phyloP scores from a whole-genome alignment of 176 grass and related monocot species.

The Bolboschoenus planiculmis region DNA sequence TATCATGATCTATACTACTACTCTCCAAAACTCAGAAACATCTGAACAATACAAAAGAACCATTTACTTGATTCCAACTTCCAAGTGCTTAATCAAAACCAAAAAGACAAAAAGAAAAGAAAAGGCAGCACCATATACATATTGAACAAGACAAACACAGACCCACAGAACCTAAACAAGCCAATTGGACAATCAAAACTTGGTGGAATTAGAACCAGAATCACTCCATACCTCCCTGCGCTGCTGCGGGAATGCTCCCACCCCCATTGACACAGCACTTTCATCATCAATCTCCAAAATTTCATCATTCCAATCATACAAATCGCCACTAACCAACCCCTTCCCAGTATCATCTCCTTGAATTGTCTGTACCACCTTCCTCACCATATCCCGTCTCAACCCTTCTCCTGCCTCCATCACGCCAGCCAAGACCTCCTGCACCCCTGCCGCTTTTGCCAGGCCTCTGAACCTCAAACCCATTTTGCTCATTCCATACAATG shows the following conservation, averaged over 20 bases:
- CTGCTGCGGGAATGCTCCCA: constrained; percentile 66
- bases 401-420: constrained; percentile 38
- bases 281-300: constrained; percentile 29
- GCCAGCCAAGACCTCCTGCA: constrained; percentile 40
- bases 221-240: constrained; percentile 28
- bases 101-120: background rate
- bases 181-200: constrained; percentile 52
- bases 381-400: constrained; percentile 69
- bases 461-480: constrained; percentile 70
- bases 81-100: background rate
- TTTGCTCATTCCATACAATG: constrained; percentile 75
- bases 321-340: background rate
- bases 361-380: constrained; percentile 56
- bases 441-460: constrained; percentile 49
- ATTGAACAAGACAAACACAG: constrained; percentile 4
- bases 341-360: constrained; percentile 22
- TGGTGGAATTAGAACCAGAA: constrained; percentile 37
- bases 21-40: background rate
- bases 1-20: background rate
- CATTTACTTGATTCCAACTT: background rate
- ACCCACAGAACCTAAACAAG: constrained; percentile 27
- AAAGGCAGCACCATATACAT: background rate
- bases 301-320: background rate
- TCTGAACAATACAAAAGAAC: background rate
- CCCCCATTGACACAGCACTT: constrained; percentile 63